Evolutionary conservation across 495 filamentous ascomycete genomes (phyloP), one percentile per base, ranked within the genome.

Genomic region (Aspergillus baeticus): DNA sequence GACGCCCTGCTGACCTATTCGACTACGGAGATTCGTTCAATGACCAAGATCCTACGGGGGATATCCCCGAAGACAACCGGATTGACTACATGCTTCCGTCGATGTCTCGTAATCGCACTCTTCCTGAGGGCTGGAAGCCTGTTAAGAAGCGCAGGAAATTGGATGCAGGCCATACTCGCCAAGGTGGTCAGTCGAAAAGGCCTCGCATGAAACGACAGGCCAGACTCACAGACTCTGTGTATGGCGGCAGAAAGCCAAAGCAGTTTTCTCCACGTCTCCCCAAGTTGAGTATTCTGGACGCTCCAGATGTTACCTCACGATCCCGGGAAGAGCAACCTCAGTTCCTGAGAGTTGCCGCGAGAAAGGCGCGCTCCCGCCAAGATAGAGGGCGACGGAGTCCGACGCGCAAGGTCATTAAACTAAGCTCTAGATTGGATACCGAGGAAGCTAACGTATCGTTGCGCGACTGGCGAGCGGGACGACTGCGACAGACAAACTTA

Each of bases 281-380:
- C n/a, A 70, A 66, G 26, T 68, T 93, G 31, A 82, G 88, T 49
- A 85, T 93, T 47, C 57, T 96, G 20, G 92, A 96, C 79, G 84
- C 86, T 29, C 76, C 83, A 33, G 80, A 74, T 61, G 73, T 73
- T 33, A 68, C 63, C 31, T 50, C 51, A 33, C 54, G 55, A 44
- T 47, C 69, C 47, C 62, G 57, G 17, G 55, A 59, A 10, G 58
- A 73, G 14, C 68, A 75, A 6, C 92, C 94, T 5, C 72, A 74
- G 26, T 98, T 98, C 63, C 72, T 97, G 18, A 84, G 84, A 47
- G 69, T 98, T 59, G 94, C 94, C 36, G 82, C 83, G 17, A 85
- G 95, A 45, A 75, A 79, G 55, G 90, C 83, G 41, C 85, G 79
- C 14, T 79, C 72, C 53, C 81, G 82, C 59, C 62, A 60, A 36